Evolutionary conservation across 73 alveolate species (phyloP).

Genomic region (Tetrahymena malaccensis): DNA sequence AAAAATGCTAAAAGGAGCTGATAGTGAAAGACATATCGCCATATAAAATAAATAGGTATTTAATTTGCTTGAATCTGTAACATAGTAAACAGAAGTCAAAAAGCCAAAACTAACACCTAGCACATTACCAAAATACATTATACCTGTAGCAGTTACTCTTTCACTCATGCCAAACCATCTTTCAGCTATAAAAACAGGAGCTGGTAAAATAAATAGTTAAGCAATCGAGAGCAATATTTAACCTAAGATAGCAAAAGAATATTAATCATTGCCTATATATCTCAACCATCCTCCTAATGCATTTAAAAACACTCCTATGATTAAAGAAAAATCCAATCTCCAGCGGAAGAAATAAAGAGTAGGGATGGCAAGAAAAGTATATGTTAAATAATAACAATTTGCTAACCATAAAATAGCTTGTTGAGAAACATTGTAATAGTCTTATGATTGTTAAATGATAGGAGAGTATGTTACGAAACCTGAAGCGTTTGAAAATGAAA

Average conservation of each 20-base stretch:
- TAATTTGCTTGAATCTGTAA: neutral
- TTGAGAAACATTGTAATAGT: neutral
- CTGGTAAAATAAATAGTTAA: neutral
- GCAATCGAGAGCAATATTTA: neutral
- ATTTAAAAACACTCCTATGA: neutral
- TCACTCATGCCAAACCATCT: neutral
- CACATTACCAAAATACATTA: neutral
- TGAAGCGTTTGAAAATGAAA: neutral
- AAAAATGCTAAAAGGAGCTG: neutral
- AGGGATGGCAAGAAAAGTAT: neutral
- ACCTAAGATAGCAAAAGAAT: neutral
- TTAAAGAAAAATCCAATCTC: neutral
- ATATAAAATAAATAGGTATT: neutral
- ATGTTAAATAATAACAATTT: neutral
- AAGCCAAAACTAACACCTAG: neutral
- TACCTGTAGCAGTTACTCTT: neutral
- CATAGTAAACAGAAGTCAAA: neutral
- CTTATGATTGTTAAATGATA: neutral
- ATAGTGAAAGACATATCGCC: neutral
- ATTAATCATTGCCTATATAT: neutral
- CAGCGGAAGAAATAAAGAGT: neutral
- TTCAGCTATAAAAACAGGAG: neutral
- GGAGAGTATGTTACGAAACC: neutral
- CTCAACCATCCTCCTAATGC: neutral
- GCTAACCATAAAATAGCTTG: neutral